phyloP scores from a whole-genome alignment of 192 early-diverging fungal species.

The Rhizoclosmatium sp. region DNA sequence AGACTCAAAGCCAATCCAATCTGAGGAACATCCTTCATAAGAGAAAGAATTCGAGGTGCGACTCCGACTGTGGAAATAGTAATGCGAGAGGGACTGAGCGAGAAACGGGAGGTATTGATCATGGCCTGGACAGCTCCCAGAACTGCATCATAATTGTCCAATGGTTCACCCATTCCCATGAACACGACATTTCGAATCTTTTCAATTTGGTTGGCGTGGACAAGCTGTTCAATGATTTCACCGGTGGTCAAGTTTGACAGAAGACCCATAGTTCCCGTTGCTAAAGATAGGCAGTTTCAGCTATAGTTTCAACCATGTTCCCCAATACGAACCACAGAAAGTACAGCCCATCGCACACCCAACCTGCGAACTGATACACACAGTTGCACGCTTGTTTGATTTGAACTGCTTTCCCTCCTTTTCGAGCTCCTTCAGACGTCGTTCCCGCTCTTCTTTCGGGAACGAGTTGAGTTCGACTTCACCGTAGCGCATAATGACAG shows the following conservation, averaged over 20 bases:
- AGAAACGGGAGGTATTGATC: conserved; percentile 55
- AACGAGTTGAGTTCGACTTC: conserved; percentile 50
- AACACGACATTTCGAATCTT: conserved; percentile 64
- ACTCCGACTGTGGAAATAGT: conserved; percentile 66
- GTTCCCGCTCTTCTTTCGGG: conserved; percentile 54
- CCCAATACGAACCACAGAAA: conserved; percentile 50
- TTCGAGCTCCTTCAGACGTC: conserved; percentile 41
- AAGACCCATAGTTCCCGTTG: conserved; percentile 65
- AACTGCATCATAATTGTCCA: conserved; percentile 63
- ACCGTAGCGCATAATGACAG: conserved; percentile 68
- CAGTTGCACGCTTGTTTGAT: conserved; percentile 58
- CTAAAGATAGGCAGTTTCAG: conserved; percentile 4
- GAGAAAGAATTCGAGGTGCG: conserved; percentile 54
- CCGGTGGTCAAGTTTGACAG: conserved; percentile 58
- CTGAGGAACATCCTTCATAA: conserved; percentile 56
- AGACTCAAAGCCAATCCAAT: conserved; percentile 62
- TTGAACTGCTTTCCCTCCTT: conserved; percentile 47
- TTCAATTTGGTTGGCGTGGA: conserved; percentile 59
- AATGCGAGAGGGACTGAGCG: conserved; percentile 54
- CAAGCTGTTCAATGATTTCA: conserved; percentile 65
- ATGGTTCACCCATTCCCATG: conserved; percentile 69
- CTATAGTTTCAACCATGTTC: not conserved
- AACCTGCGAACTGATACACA: conserved; percentile 63
- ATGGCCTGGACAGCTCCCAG: conserved; percentile 54
- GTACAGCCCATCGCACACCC: conserved; percentile 68